Evolutionary conservation across 108 stramenopile species (phyloP).

Genomic region (Cyclotella distinguenda): DNA sequence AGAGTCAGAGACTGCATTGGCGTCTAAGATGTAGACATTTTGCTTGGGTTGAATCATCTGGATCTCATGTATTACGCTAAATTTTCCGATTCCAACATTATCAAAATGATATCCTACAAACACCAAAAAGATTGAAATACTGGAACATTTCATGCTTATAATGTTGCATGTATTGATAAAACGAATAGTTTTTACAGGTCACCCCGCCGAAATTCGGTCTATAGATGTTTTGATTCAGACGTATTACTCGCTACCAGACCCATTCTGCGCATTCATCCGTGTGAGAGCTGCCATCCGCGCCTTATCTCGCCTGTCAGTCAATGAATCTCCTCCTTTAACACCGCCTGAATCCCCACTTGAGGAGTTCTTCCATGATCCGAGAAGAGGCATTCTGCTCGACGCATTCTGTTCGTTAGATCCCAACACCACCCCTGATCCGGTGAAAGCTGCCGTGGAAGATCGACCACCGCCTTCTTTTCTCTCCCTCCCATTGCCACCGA

Average conservation of each 20-base stretch:
- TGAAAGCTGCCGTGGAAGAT: conserved; percentile 44
- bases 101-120: too few relatives aligned
- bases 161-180: too few relatives aligned
- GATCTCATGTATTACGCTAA: too few relatives aligned
- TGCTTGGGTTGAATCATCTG: neutral
- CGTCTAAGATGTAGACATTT: conserved; percentile 20
- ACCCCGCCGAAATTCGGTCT: too few relatives aligned
- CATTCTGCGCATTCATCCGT: conserved; percentile 53
- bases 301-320: conserved; percentile 80
- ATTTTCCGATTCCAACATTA: too few relatives aligned
- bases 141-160: too few relatives aligned
- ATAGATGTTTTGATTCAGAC: neutral
- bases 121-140: too few relatives aligned
- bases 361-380: conserved; percentile 34
- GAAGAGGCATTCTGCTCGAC: conserved; percentile 21
- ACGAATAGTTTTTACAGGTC: too few relatives aligned
- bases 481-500: conserved; percentile 49
- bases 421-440: conserved; percentile 55
- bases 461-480: conserved; percentile 26
- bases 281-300: conserved; percentile 81
- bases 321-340: conserved; percentile 37
- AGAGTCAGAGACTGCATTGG: conserved; percentile 45
- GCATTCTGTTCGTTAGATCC: conserved; percentile 24
- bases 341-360: conserved; percentile 10
- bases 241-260: conserved; percentile 30